Percentiles rank a stretch among this genome's conserved stretches.
These are phyloP conservation scores for Henckelia pumila DNA, from an alignment of 257 asterid genomes.

Conservation along the genomic window DNA sequence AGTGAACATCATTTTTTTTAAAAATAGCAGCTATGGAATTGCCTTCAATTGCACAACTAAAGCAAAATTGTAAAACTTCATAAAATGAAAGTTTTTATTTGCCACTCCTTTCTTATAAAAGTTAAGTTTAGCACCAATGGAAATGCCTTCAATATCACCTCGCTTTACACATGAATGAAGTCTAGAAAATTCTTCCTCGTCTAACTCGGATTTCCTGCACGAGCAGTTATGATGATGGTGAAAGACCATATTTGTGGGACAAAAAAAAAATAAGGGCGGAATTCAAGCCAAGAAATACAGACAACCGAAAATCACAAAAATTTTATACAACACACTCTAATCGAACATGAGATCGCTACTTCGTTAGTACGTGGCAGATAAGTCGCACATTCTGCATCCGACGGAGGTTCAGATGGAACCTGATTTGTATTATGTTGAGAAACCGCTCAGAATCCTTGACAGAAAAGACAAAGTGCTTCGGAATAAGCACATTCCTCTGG, in stretches of 20 bases:
- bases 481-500: too few species aligned
- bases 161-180: conserved; percentile 83
- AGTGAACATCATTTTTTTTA: neutral
- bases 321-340: too few species aligned
- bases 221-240: conserved; percentile 9
- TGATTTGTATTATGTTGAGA: too few species aligned
- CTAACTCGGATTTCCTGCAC: conserved; percentile 63
- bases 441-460: too few species aligned
- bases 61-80: neutral
- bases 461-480: too few species aligned
- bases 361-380: too few species aligned
- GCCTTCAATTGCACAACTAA: neutral
- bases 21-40: neutral
- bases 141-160: conserved; percentile 84
- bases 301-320: too few species aligned
- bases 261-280: neutral
- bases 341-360: too few species aligned
- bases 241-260: neutral
- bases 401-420: too few species aligned
- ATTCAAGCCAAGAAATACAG: conserved; percentile 1
- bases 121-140: conserved; percentile 42
- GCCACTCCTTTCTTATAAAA: neutral
- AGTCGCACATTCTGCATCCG: too few species aligned
- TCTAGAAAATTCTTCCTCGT: conserved; percentile 49
- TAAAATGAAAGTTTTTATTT: neutral